Evolutionary conservation across 108 stramenopile species (phyloP), one percentile per base, ranked within the genome.

Genomic region (Nannochloropsis oceanica): DNA sequence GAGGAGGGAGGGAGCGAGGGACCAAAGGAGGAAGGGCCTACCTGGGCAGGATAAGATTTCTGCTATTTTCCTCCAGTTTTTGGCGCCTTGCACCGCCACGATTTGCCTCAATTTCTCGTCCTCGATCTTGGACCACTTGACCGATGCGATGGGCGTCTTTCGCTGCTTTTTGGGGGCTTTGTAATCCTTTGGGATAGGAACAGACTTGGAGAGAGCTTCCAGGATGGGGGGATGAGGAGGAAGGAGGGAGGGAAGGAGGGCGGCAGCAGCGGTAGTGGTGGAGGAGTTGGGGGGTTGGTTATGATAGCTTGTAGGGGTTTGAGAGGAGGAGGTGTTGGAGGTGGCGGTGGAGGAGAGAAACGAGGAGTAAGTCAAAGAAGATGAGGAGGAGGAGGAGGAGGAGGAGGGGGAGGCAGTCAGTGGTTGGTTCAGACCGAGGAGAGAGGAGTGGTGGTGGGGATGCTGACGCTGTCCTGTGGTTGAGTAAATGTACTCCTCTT

Each of bases 1-100:
- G 5, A 5, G 34, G 34, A 34, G 34, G 34, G 34, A 34, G 34
- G 34, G 34, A 1, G 34, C 2, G 34, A 34, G 34, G 34, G 34
- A 34, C 34, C 34, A 5, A 34, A 34, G 34, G 34, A 34, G 34
- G 5, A 34, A 34, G 34, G 34, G 34, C 34, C 5, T 34, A 34
- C 34, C 59, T n/a, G 59, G 59, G 26, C 93, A 93, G 27, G 89
- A 90, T 24, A 92, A 85, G 25, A 89, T 85, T 24, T 44, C 22
- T 13, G 92, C 91, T 43, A 92, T 92, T 26, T 50, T 79, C 43
- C 59, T 79, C 90, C 90, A 91, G 26, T 90, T 87, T 84, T 89
- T 89, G 82, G 90, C 82, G 18, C 91, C 91, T 42, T 84, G 80
- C 13, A 80, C 44, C 13, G 46, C 43, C 25, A 91, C 90, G 26